Base-by-base conservation (phyloP, 306 rosid genomes). In the Astragalus glycyphyllos region DNA sequence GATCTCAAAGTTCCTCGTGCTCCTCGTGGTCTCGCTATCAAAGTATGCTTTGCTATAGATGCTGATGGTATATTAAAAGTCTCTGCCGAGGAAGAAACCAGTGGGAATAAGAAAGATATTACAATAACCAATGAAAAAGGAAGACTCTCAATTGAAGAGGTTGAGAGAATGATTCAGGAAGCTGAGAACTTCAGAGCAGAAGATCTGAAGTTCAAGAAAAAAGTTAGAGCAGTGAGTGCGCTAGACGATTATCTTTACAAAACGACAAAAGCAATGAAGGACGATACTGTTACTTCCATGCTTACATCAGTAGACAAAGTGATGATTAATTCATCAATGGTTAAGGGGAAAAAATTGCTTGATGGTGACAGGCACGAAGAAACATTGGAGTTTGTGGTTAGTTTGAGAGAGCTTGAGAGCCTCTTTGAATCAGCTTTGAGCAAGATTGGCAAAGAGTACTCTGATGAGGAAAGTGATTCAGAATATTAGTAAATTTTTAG, bases 11-110 rank as follows among this genome's bases (percentile, higher is more conserved):
- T 81, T 56, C 86, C 88, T 16, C 73, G 59, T 2, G 85, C 79
- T 4, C 86, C 77, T 0, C 42, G 79, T 3, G 86, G 88, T 23
- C 75, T 57, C 45, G 63, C 75, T 12, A 14, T 84, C 0, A 44
- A 46, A 0, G 79, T 74, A 3, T 74, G 81, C 77, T 87, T 87
- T 6, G 82, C 59, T 10, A 72, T 87, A 0, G 91, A 87, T 4
- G 85, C 69, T 0, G 74, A 87, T 7, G 85, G 85, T 29, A 75
- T 87, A 14, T 34, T 86, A 13, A 35, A n/a, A 0, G 89, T 84
- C 2, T 78, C 84, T 4, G 89, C 80, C 0, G 73, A 72, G 81
- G 87, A 84, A 26, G 9, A 45, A 45, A 55, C 79, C 12, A 68
- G 75, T 0, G 87, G 87, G 0, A 74, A 69, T 15, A 73, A 51